A percentile compares a stretch with the other conserved stretches of the same genome.
Conservation (phyloP, 2,329 filamentous ascomycete species). For the Alternaria alternata region DNA sequence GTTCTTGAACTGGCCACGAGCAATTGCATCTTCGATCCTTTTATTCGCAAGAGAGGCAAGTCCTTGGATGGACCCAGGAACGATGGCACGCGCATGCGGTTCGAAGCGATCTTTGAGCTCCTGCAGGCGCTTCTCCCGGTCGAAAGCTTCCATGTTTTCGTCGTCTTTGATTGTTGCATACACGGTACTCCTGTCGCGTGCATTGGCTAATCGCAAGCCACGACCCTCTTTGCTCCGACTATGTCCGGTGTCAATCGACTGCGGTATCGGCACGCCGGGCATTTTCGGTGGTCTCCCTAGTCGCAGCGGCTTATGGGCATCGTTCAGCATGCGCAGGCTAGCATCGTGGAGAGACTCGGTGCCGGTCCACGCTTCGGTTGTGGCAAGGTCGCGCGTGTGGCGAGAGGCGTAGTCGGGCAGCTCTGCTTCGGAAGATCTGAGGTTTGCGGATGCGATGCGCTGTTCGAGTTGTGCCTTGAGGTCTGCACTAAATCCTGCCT, state of each 20-base stretch:
- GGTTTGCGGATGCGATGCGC: slow-evolving; percentile 64
- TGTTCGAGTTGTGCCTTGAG: slow-evolving; percentile 66
- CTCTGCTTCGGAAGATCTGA: slow-evolving; percentile 62
- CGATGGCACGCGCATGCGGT: slow-evolving; percentile 73
- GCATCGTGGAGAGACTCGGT: slow-evolving; percentile 77
- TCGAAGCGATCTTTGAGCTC: slow-evolving; percentile 84
- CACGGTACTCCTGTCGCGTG: slow-evolving; percentile 65
- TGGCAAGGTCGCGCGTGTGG: slow-evolving; percentile 73
- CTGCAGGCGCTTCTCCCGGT: slow-evolving; percentile 74
- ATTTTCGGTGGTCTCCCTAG: slow-evolving; percentile 26
- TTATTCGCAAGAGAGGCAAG: slow-evolving; percentile 87
- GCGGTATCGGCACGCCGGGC: slow-evolving; percentile 36
- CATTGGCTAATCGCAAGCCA: slow-evolving; percentile 61
- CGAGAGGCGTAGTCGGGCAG: slow-evolving; percentile 70
- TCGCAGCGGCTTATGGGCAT: slow-evolving; percentile 64
- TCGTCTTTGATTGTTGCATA: slow-evolving; percentile 62
- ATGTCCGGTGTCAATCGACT: slow-evolving; percentile 44
- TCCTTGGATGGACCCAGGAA: slow-evolving; percentile 80
- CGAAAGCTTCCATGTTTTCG: slow-evolving; percentile 69
- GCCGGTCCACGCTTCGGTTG: slow-evolving; percentile 78
- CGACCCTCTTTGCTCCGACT: slow-evolving; percentile 50
- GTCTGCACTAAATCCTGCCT: slow-evolving; percentile 69
- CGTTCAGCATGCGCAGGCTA: slow-evolving; percentile 78
- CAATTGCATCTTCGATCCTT: slow-evolving; percentile 91
- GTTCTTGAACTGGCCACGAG: slow-evolving; percentile 86